Evolutionary conservation across 768 basidiomycete species (phyloP), one percentile per base, ranked within the genome.

Genomic region (Mycena crocata): DNA sequence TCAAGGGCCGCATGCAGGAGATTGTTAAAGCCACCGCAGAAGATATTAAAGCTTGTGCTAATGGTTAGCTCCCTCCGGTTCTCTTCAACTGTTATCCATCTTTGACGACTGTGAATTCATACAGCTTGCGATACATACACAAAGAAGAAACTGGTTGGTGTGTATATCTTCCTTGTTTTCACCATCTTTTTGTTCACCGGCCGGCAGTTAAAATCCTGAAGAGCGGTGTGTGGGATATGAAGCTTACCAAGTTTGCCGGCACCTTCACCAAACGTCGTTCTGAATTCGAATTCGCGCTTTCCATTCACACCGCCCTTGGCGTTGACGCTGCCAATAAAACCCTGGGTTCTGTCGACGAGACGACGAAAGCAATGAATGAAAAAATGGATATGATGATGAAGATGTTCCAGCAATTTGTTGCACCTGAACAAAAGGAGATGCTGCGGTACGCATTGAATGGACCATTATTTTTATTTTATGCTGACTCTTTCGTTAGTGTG

Each of bases 1-100:
- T 83, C 64, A 66, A 77, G 32, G 79, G 75, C 6, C 76, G 81
- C 6, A 60, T 84, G 66, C 73, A 79, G 34, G 64, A 62, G 1
- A 73, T 83, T 12, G 64, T 78, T 49, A 46, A 73, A 32, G 45
- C 50, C 9, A 71, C 76, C 5, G 77, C 76, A 37, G 55, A 73
- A 3, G 75, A 80, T 57, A 81, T 81, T 52, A 74, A 76, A 49
- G 72, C 76, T n/a, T 81, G 80, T 52, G 76, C 74, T 1, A 79
- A 79, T 50, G 51, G 51, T 39, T 13, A 26, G 28, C 46, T 28
- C 30, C 6, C 14, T 23, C 28, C n/a, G n/a, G 51, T 37, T 37
- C 19, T 1, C 23, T 37, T 23, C 49, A 17, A 5, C 34, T 13
- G 35, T 1, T 23, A 3, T 34, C 21, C 19, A 19, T 51, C 32